Evolutionary conservation across 2,329 filamentous ascomycete genomes (phyloP), one percentile per base, ranked within the genome.

Genomic region (Lomentospora prolificans): DNA sequence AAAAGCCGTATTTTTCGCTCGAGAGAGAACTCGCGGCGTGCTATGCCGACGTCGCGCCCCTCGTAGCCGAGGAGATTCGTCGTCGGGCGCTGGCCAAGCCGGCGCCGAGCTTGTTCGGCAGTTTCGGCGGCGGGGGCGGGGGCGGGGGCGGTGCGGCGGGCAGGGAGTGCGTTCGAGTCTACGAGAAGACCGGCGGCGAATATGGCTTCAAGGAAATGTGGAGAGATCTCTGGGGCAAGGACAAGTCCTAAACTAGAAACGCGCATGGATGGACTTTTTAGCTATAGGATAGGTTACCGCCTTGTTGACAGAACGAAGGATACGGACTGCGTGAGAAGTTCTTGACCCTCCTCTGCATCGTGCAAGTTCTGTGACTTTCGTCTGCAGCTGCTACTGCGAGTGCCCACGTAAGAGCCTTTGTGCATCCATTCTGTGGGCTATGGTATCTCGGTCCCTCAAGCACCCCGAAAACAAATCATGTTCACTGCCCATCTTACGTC

Each of bases 131-230:
- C 2, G 72, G 75, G 51, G 71, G 27, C 4, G 41, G 55, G n/a
- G 27, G 12, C 3, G 28, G 22, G n/a, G n/a, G 7, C n/a, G 12
- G 33, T 51, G 7, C 22, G 28, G 10, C 31, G 2, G 30, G n/a
- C 9, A 30, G 74, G 12, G 68, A 73, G 50, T 76, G 76, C 14
- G 80, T 77, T 9, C 78, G 77, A 53, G 80, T 96, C 6, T 81
- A 89, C 63, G 91, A 96, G 64, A 87, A 87, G 57, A 79, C 80
- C 58, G 78, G 79, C 56, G 82, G 85, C 55, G 82, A 87, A 56
- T 97, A 96, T 71, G 92, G 94, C 5, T 83, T 96, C 59, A 87
- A 80, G 66, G 84, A 97, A 68, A 88, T 96, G 72, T 96, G 90
- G 90, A 81, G 81, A 63, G 92, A 97, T 70, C 66, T 96, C 9